Base-by-base conservation (phyloP, 2,329 filamentous ascomycete species). In the Aureobasidium sp. region DNA sequence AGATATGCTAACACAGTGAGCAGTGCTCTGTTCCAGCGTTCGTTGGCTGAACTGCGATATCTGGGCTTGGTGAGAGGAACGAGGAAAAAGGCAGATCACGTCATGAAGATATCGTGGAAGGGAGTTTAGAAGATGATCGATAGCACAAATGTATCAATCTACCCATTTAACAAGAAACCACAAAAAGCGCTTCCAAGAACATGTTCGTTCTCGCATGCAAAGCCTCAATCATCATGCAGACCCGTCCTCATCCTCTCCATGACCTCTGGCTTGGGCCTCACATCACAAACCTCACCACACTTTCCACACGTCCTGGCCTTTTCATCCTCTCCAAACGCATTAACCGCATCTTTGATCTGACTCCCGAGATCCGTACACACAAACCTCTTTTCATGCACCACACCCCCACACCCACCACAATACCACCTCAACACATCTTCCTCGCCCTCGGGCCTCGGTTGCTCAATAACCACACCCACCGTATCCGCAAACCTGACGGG, bases 401-500 rank as follows among this genome's bases (percentile, higher is more conserved):
- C 75, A 62, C 81, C 80, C 15, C 79, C 77, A 72, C 91, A 96
- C 15, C 71, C 74, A 67, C 80, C 77, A 76, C 94, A 97, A 77
- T 97, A 97, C 93, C 92, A 97, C 66, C 91, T 80, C 83, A 97
- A 82, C 61, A 82, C 82, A 79, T 97, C 93, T 62, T 92, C 66
- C 31, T 84, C 85, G 5, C 76, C 84, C 42, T 81, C 77, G 0
- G 90, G 89, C 12, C 94, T 81, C 44, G 84, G 84, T 79, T 96
- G 90, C 80, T 97, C 93, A 63, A 97, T 80, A 37, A 97, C 93
- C 54, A 97, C 81, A 35, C 93, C 93, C n/a, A 97, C 91, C 0
- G 93, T 97, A 76, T 96, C 81, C 70, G 88, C 89, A 76, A 97
- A 97, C 63, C 93, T 85, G 37, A 97, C 90, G 0, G 94, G 93